Conservation (phyloP, 2,329 filamentous ascomycete species). For the Aspergillus arachidicola region DNA sequence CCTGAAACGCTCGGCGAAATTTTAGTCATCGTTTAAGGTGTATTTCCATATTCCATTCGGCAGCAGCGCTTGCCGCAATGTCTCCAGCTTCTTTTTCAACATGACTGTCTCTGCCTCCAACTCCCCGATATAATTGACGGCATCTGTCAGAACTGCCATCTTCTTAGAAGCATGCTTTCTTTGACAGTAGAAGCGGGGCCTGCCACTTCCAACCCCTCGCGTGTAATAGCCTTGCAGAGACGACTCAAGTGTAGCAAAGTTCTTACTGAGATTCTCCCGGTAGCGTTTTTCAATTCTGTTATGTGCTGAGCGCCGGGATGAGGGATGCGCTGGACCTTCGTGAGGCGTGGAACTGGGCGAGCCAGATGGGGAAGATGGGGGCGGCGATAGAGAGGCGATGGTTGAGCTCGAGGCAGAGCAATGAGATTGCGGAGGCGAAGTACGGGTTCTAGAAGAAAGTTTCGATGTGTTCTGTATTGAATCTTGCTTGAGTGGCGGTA, state of each 20-base stretch:
- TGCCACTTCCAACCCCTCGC: background rate
- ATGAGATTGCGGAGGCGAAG: background rate
- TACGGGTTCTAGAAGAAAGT: background rate
- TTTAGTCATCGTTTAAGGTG: conserved; percentile 1
- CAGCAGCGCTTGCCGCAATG: conserved; percentile 5
- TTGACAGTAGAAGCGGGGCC: background rate
- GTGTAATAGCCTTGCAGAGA: conserved; percentile 2
- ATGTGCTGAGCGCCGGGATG: conserved; percentile 1
- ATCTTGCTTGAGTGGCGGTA: background rate
- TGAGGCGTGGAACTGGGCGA: background rate
- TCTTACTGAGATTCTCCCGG: conserved; percentile 10
- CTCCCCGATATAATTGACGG: conserved; percentile 5
- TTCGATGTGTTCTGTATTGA: background rate
- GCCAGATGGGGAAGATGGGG: background rate
- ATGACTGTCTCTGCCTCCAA: conserved; percentile 4
- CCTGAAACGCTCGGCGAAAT: too few species aligned
- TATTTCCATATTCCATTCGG: conserved; percentile 10
- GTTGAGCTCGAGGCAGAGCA: background rate
- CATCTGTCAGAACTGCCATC: conserved; percentile 7
- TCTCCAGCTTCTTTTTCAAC: conserved; percentile 5
- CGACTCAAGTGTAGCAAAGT: background rate
- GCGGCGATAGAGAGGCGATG: background rate
- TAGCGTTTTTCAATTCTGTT: conserved; percentile 11
- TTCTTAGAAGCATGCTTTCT: conserved; percentile 7
- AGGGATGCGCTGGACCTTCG: background rate